phyloP scores from a whole-genome alignment of 306 rosid species.

The Prunus campanulata region DNA sequence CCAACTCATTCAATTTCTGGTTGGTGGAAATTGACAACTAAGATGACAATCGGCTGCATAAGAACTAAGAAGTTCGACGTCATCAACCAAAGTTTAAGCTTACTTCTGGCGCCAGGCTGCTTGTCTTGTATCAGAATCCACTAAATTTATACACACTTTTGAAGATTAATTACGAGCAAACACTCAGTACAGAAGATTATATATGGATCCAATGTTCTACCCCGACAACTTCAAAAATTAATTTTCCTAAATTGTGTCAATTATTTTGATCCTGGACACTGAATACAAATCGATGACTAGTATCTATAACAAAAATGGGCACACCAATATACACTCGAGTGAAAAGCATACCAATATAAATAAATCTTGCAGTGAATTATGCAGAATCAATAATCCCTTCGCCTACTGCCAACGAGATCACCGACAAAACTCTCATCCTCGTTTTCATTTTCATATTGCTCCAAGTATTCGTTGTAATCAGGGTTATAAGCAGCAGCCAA shows the following conservation, averaged over 20 bases:
- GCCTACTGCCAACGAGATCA: slow-evolving; percentile 67
- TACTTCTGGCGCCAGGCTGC: too few species aligned
- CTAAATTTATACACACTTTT: neutral
- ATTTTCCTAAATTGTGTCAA: neutral
- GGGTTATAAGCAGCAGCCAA: slow-evolving; percentile 70
- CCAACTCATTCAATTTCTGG: too few species aligned
- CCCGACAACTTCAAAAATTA: neutral
- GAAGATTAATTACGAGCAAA: neutral
- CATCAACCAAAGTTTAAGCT: too few species aligned
- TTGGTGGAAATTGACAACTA: too few species aligned
- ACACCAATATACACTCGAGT: neutral
- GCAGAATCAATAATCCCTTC: slow-evolving; percentile 51
- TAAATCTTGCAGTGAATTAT: neutral
- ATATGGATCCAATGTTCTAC: neutral
- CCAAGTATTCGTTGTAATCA: slow-evolving; percentile 55
- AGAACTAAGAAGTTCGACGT: too few species aligned
- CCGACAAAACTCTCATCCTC: slow-evolving; percentile 47
- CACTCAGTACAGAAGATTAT: too few species aligned
- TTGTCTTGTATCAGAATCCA: too few species aligned
- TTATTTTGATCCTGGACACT: neutral
- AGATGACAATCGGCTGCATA: too few species aligned
- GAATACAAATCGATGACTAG: neutral
- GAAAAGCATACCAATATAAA: neutral
- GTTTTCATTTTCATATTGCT: slow-evolving; percentile 63
- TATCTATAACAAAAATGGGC: neutral